phyloP scores from a whole-genome alignment of 2,329 filamentous ascomycete genomes.

The Colletotrichum tropicicola region DNA sequence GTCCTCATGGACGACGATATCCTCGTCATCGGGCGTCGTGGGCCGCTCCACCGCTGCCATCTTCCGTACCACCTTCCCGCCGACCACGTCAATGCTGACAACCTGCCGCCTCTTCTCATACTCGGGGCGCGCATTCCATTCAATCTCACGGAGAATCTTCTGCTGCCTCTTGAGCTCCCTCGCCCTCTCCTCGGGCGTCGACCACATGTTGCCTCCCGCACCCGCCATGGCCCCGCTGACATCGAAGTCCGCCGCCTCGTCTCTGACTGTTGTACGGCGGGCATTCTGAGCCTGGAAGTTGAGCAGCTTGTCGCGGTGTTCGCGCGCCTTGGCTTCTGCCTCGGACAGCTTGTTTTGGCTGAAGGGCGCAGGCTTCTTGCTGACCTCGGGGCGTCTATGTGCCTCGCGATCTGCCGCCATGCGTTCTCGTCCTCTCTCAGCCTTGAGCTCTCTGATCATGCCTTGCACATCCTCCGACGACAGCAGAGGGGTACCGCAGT shows the following conservation, averaged over 20 bases:
- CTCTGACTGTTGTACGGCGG: conserved; percentile 81
- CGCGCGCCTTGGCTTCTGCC: conserved; percentile 74
- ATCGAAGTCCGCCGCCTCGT: conserved; percentile 78
- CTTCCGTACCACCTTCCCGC: conserved; percentile 77
- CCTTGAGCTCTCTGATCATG: conserved; percentile 85
- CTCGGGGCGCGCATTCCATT: conserved; percentile 85
- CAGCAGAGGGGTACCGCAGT: conserved; percentile 81
- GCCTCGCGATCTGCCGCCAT: conserved; percentile 82
- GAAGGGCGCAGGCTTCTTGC: conserved; percentile 68
- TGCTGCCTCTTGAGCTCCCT: conserved; percentile 87
- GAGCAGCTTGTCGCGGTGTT: conserved; percentile 83
- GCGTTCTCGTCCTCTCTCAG: conserved; percentile 87
- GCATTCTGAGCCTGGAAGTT: conserved; percentile 88
- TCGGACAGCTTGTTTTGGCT: conserved; percentile 59
- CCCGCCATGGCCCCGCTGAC: conserved; percentile 54
- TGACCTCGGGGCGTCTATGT: conserved; percentile 73
- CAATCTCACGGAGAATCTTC: conserved; percentile 82
- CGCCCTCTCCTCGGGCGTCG: conserved; percentile 82
- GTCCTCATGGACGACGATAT: conserved; percentile 22
- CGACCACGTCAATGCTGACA: conserved; percentile 83
- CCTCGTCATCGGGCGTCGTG: conserved; percentile 56
- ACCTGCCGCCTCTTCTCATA: conserved; percentile 90
- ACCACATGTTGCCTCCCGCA: conserved; percentile 76
- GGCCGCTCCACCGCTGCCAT: conserved; percentile 72
- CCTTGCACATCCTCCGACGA: conserved; percentile 78